Percentiles rank a stretch among this genome's conserved stretches.
Conservation (phyloP, 1,139 yeast species). For the Blastobotrys indianensis region DNA sequence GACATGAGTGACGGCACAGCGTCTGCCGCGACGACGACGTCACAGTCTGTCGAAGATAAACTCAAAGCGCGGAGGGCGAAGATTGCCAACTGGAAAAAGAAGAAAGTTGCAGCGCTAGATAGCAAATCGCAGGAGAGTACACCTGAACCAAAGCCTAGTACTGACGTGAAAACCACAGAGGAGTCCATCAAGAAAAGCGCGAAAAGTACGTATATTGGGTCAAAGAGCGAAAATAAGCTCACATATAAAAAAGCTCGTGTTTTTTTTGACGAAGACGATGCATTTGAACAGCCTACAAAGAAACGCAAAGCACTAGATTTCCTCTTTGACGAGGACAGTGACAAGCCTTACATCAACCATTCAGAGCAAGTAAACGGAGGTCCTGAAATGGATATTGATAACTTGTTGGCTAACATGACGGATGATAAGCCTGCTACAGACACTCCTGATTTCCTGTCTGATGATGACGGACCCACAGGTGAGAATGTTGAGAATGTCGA, state of each 20-base stretch:
- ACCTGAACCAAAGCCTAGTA: background rate
- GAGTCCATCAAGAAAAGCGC: background rate
- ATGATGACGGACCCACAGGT: constrained; percentile 27
- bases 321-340: background rate
- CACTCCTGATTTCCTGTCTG: constrained; percentile 18
- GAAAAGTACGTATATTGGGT: constrained; percentile 4
- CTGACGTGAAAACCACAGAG: background rate
- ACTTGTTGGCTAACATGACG: constrained; percentile 38
- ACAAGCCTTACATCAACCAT: background rate
- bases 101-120: background rate
- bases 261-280: constrained; percentile 10
- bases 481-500: constrained; percentile 25
- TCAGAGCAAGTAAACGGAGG: constrained; percentile 1
- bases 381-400: constrained; percentile 32
- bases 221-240: background rate
- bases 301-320: constrained; percentile 2
- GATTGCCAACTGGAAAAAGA: constrained; percentile 9
- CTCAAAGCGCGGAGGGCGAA: background rate
- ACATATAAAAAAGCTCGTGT: background rate
- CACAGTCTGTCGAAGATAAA: constrained; percentile 1
- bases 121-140: constrained; percentile 5
- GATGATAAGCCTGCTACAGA: constrained; percentile 19
- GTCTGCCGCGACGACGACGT: background rate
- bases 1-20: background rate
- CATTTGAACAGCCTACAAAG: background rate